Conservation (phyloP, 1,284 basidiomycete genomes). For the Polyporus tsugae region DNA sequence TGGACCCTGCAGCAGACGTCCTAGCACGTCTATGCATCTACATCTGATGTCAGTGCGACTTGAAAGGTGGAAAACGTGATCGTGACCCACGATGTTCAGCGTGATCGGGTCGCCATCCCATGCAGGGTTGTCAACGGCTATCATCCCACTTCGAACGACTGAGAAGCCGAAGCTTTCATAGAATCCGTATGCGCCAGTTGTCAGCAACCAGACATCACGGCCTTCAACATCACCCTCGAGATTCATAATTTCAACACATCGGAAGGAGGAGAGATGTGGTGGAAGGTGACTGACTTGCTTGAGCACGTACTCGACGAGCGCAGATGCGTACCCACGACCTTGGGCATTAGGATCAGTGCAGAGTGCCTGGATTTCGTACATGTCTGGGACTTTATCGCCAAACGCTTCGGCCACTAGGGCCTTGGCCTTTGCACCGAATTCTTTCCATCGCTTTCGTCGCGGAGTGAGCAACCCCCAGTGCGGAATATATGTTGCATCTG, state of each 20-base stretch:
- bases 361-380: constrained; percentile 24
- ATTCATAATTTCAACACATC: background rate
- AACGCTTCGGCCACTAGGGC: constrained; percentile 17
- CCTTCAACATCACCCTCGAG: constrained; percentile 14
- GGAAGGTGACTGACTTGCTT: constrained; percentile 13
- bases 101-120: constrained; percentile 24
- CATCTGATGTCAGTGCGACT: background rate
- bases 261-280: background rate
- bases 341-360: constrained; percentile 24
- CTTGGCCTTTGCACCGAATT: constrained; percentile 12
- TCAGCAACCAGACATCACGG: constrained; percentile 27
- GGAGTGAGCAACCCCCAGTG: background rate
- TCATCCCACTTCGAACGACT: background rate
- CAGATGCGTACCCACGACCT: constrained; percentile 24
- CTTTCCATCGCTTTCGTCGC: constrained; percentile 11
- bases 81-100: constrained; percentile 20
- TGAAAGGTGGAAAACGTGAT: too few species aligned
- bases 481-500: background rate
- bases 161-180: constrained; percentile 25
- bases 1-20: background rate
- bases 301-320: constrained; percentile 20
- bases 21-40: constrained; percentile 19
- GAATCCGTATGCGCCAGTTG: constrained; percentile 20
- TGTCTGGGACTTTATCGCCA: constrained; percentile 22
- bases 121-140: constrained; percentile 17